These are phyloP conservation scores for Tolypocladium amazonense DNA, from an alignment of 2,329 filamentous ascomycete species.

Conservation along the genomic window DNA sequence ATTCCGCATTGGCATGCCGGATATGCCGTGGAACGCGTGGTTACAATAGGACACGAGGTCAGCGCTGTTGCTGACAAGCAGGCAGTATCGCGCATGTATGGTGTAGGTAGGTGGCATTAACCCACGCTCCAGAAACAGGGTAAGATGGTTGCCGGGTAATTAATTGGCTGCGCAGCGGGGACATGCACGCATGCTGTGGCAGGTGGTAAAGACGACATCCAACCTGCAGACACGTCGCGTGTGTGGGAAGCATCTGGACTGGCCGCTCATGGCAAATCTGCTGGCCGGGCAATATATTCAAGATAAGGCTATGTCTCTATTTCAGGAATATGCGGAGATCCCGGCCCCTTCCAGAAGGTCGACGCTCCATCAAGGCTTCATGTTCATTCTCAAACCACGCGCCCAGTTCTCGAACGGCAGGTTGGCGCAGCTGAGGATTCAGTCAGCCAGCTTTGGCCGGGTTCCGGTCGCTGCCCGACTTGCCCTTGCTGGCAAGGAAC, in stretches of 20 bases:
- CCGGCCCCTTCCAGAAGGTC: neutral
- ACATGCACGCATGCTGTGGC: neutral
- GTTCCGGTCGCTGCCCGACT: neutral
- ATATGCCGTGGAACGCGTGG: neutral
- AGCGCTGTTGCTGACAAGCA: neutral
- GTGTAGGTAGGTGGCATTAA: neutral
- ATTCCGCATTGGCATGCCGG: neutral
- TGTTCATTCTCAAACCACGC: neutral
- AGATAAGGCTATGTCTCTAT: neutral
- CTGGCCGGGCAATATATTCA: neutral
- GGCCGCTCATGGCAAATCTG: neutral
- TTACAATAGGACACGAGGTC: neutral
- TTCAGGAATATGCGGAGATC: neutral
- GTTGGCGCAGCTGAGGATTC: conserved; percentile 1
- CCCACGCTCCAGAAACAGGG: neutral
- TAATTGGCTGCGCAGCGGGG: neutral
- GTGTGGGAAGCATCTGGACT: neutral
- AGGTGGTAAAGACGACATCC: neutral
- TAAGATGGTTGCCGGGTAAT: neutral
- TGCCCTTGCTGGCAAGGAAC: conserved; percentile 15
- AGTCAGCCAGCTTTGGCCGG: neutral
- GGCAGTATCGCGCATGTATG: neutral
- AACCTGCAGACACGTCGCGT: neutral
- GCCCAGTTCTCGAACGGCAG: conserved; percentile 2
- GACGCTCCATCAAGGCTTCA: neutral